Conservation (phyloP, 2,329 filamentous ascomycete species). For the Trichoderma sp. region DNA sequence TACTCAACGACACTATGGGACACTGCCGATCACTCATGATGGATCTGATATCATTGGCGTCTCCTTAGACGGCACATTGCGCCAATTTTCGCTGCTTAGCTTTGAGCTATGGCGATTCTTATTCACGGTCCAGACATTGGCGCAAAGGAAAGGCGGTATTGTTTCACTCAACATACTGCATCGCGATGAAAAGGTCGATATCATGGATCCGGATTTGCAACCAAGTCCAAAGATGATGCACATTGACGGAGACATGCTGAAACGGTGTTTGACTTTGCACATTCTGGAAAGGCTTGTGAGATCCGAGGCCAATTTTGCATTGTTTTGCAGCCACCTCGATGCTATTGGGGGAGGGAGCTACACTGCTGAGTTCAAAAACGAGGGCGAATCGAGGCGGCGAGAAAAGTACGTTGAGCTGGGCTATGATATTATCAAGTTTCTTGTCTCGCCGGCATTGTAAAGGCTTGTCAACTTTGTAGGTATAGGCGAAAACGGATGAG, state of each 20-base stretch:
- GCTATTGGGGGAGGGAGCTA: constrained; percentile 47
- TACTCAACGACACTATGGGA: constrained; percentile 41
- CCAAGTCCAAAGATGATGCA: constrained; percentile 54
- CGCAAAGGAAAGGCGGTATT: constrained; percentile 45
- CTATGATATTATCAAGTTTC: constrained; percentile 55
- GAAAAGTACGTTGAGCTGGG: constrained; percentile 46
- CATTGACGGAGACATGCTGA: constrained; percentile 65
- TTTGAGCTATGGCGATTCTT: constrained; percentile 65
- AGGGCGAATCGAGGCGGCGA: constrained; percentile 23
- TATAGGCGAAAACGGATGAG: neutral
- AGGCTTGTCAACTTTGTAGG: neutral
- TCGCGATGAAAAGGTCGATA: constrained; percentile 24
- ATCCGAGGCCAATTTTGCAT: constrained; percentile 33
- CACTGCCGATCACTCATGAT: constrained; percentile 42
- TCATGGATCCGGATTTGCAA: constrained; percentile 37
- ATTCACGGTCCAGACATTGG: constrained; percentile 69
- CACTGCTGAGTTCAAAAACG: constrained; percentile 35
- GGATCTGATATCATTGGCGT: constrained; percentile 60
- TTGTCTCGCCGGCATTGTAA: constrained; percentile 51
- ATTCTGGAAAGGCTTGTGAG: constrained; percentile 44
- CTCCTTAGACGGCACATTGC: constrained; percentile 66
- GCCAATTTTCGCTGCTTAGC: constrained; percentile 66
- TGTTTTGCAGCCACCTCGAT: constrained; percentile 50
- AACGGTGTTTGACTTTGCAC: constrained; percentile 49
- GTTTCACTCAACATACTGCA: constrained; percentile 38